Base-by-base conservation (phyloP, 768 basidiomycete genomes). In the Strobilomyces confusus region DNA sequence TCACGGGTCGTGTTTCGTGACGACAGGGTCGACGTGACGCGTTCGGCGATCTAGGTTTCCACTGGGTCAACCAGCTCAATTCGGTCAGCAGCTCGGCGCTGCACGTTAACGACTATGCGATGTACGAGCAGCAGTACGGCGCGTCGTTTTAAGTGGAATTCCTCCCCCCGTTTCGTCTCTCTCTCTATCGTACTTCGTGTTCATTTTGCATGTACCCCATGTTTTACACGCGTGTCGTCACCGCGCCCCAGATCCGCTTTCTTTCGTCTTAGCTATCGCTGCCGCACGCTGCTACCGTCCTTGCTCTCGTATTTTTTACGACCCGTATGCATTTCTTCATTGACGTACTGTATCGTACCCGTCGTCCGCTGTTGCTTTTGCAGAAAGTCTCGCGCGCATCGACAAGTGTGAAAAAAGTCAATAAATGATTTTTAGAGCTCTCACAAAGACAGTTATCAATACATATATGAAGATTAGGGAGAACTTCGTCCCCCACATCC, bases 41-140 rank as follows among this genome's bases (percentile, higher is more conserved):
- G 2, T 29, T n/a, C 34, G 29, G 6, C 29, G 0, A 20, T 47
- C 17, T 40, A 74, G 71, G 73, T 15, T 75, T 72, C 52, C 54
- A 63, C 25, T 75, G 73, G 72, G 63, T 73, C 48, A 62, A 56
- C 46, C 71, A 73, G 30, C 20, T 72, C 13, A 65, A 63, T n/a
- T 4, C 59, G 0, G 26, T 9, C 5, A 54, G 48, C 44, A 40
- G 45, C n/a, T 58, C 65, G 0, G 50, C 54, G 42, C 25, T 68
- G 33, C 40, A 65, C 15, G 46, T 51, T 1, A 64, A 68, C 46
- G 68, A 69, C 41, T 72, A 70, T 32, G 49, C 57, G 7, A 22
- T 69, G 51, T 70, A 65, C 47, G 62, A 61, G 7, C 36, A 58
- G 30, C 60, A 63, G n/a, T 66, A 52, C 25, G 52, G 33, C 19